A percentile compares a stretch with the other conserved stretches of the same genome.
phyloP scores from a whole-genome alignment of 257 asterid genomes.

The Lantana camara region DNA sequence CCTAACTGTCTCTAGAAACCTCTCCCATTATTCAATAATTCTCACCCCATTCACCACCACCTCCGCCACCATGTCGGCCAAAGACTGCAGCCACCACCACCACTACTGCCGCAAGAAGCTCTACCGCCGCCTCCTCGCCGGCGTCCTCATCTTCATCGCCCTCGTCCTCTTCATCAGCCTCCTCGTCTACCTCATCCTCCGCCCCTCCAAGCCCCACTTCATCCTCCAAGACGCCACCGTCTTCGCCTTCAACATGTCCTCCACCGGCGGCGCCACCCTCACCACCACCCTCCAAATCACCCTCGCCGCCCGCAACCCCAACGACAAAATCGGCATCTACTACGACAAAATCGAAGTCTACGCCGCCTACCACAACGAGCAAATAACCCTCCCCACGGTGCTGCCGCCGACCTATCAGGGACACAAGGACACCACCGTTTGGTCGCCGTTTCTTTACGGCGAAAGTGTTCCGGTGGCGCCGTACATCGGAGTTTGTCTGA shows the following conservation, averaged over 20 bases:
- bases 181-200: constrained; percentile 52
- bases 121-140: constrained; percentile 39
- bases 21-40: no score
- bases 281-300: constrained; percentile 59
- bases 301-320: constrained; percentile 52
- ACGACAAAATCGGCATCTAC: constrained; percentile 47
- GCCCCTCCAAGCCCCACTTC: constrained; percentile 61
- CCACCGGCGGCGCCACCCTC: constrained; percentile 36
- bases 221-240: constrained; percentile 67
- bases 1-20: no score
- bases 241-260: constrained; percentile 54
- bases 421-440: constrained; percentile 52
- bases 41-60: neutral
- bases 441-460: constrained; percentile 66
- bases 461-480: constrained; percentile 52
- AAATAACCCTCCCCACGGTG: constrained; percentile 52
- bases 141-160: constrained; percentile 25
- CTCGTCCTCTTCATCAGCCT: constrained; percentile 47
- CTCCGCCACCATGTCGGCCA: constrained; percentile 40
- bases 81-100: constrained; percentile 53
- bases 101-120: constrained; percentile 34
- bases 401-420: constrained; percentile 53
- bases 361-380: constrained; percentile 61
- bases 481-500: constrained; percentile 29
- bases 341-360: constrained; percentile 54